phyloP scores from a whole-genome alignment of 306 rosid species.

The Comarum palustre region DNA sequence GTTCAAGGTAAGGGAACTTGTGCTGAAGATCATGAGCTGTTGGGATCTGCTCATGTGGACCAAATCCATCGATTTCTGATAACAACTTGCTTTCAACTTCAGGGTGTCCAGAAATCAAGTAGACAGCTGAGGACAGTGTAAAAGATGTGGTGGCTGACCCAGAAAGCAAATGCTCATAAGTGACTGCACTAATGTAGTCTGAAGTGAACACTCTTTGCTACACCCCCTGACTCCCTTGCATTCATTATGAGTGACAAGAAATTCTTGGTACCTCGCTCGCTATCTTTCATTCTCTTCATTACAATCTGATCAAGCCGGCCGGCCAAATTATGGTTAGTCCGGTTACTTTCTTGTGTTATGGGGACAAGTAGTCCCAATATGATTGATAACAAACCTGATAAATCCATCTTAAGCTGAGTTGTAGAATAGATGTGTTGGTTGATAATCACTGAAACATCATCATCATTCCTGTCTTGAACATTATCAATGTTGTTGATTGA shows the following conservation, averaged over 20 bases:
- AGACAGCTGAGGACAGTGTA: constrained; percentile 65
- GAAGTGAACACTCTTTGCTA: constrained; percentile 49
- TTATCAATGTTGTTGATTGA: constrained; percentile 23
- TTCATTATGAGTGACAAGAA: constrained; percentile 70
- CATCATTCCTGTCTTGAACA: neutral
- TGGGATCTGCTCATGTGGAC: constrained; percentile 48
- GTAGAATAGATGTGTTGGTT: constrained; percentile 81
- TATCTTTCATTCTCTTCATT: constrained; percentile 53
- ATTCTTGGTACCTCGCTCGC: constrained; percentile 53
- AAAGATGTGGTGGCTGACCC: constrained; percentile 89
- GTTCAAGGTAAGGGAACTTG: constrained; percentile 80
- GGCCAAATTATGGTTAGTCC: constrained; percentile 45
- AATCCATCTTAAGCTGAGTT: constrained; percentile 84
- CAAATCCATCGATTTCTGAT: constrained; percentile 67
- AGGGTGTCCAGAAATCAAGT: constrained; percentile 78
- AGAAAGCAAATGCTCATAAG: constrained; percentile 87
- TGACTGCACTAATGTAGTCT: constrained; percentile 74
- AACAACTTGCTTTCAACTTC: constrained; percentile 70
- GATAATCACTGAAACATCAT: constrained; percentile 70
- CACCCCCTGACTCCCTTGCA: constrained; percentile 60
- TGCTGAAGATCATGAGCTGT: constrained; percentile 67
- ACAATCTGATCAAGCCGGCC: constrained; percentile 72
- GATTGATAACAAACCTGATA: constrained; percentile 87
- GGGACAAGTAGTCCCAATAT: constrained; percentile 78
- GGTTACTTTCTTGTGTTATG: constrained; percentile 68